phyloP scores from a whole-genome alignment of 305 asterid genomes.

The Solanum aculeatissimum region DNA sequence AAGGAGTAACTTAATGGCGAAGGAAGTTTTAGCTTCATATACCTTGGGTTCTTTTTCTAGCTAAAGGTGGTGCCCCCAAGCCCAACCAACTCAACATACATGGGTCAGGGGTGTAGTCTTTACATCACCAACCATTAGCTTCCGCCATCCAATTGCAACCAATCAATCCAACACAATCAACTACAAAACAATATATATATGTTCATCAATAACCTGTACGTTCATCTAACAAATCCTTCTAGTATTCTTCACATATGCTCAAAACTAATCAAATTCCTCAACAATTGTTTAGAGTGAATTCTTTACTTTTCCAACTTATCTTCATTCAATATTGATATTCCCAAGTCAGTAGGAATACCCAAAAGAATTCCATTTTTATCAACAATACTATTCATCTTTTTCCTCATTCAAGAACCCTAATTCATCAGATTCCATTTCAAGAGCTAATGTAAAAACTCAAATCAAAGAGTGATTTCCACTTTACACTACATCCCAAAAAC shows the following conservation, averaged over 20 bases:
- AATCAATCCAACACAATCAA: neutral
- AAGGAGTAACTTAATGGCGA: neutral
- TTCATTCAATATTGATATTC: neutral
- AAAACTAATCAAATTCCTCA: neutral
- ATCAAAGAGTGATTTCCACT: neutral
- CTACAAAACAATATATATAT: neutral
- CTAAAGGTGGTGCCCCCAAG: neutral
- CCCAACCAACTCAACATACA: neutral
- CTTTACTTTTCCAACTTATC: neutral
- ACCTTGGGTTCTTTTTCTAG: neutral
- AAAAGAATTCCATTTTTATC: neutral
- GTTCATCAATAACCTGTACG: neutral
- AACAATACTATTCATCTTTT: neutral
- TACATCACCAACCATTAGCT: neutral
- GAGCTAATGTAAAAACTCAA: neutral
- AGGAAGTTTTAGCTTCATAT: neutral
- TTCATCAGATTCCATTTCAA: neutral
- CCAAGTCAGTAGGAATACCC: neutral
- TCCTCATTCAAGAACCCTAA: neutral
- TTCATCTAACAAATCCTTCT: neutral
- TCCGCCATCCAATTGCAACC: neutral
- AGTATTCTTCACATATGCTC: neutral
- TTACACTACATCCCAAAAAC: neutral
- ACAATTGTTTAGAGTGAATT: neutral
- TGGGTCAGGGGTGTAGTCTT: neutral